Base-by-base conservation (phyloP, 2,329 filamentous ascomycete species). In the Phaeoacremonium minimum region DNA sequence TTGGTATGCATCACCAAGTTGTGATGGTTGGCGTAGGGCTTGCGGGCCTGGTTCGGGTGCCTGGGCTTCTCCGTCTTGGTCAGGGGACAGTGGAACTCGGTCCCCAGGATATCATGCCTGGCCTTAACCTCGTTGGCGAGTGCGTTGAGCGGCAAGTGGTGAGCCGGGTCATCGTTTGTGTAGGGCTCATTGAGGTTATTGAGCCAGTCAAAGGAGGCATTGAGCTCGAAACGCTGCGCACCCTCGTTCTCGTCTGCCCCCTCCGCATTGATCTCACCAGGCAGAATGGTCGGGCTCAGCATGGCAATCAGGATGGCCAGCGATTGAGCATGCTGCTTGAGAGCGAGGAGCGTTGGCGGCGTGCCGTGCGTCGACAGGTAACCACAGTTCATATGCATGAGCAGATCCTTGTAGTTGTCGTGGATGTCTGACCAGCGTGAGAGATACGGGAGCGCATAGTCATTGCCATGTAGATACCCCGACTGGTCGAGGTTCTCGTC, bases 261-360 rank as follows among this genome's bases (percentile, higher is more conserved):
- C 4, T 46, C 45, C 7, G 48, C 45, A 15, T 59, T 45, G n/a
- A 65, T 46, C 13, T 59, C 51, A 31, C 51, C 49, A 2, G 46
- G 45, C 8, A 43, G 45, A 6, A 58, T 51, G 7, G 59, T 64
- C 5, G 73, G 59, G 4, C 60, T 62, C 9, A 80, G 53, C 29
- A 61, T 55, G 4, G 63, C 61, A 42, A 81, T 77, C 32, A 80
- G 61, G 12, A 69, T 63, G 20, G 63, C 57, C 13, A 81, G 64
- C n/a, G 72, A 69, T 36, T 80, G 77, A 0, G 74, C 73, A 43
- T 81, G 77, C 48, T 76, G 69, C 53, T 81, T 81, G 22, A 81
- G 61, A 2, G 73, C 63, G 2, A 72, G 56, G n/a, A 81, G 59
- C 0, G 74, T 79, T 2, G 75, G 75, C 4, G 73, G 57, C 6